Percentiles rank a stretch among this genome's conserved stretches.
Conservation (phyloP, 306 rosid species). For the Corylus heterophylla region DNA sequence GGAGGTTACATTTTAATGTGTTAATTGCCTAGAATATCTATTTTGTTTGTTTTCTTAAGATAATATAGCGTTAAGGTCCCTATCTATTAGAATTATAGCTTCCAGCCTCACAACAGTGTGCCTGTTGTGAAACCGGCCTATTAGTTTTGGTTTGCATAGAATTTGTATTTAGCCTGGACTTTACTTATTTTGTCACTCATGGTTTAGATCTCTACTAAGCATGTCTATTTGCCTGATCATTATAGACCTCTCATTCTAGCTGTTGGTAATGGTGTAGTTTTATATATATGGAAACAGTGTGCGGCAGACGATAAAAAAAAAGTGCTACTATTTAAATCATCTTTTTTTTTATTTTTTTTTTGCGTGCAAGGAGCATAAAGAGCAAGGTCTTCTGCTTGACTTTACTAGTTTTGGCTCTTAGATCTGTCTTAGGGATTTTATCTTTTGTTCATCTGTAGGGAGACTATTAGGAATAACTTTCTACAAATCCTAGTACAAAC, state of each 20-base stretch:
- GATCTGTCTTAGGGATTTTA: not conserved
- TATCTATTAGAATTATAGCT: not conserved
- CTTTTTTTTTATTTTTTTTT: not conserved
- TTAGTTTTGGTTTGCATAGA: not conserved
- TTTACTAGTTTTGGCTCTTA: conserved; percentile 11
- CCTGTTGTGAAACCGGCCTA: not conserved
- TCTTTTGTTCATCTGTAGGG: not conserved
- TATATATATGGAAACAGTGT: not conserved
- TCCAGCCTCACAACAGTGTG: not conserved
- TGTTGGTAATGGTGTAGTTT: not conserved
- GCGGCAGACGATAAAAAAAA: not conserved
- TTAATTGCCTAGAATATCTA: no score
- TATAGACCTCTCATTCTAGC: not conserved
- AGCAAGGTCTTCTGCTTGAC: not conserved
- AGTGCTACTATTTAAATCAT: not conserved
- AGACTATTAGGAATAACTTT: conserved; percentile 4
- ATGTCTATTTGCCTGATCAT: not conserved
- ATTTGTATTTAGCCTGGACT: not conserved
- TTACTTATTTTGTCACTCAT: not conserved
- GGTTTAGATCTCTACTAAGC: not conserved
- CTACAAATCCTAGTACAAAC: conserved; percentile 1
- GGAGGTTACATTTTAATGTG: not conserved
- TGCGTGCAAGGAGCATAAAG: conserved; percentile 4
- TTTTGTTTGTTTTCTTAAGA: no score
- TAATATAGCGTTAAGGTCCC: no score